A percentile compares a stretch with the other conserved stretches of the same genome.
Evolutionary conservation across 2,329 filamentous ascomycete species (phyloP).

Genomic region (Fusarium protoensiforme): DNA sequence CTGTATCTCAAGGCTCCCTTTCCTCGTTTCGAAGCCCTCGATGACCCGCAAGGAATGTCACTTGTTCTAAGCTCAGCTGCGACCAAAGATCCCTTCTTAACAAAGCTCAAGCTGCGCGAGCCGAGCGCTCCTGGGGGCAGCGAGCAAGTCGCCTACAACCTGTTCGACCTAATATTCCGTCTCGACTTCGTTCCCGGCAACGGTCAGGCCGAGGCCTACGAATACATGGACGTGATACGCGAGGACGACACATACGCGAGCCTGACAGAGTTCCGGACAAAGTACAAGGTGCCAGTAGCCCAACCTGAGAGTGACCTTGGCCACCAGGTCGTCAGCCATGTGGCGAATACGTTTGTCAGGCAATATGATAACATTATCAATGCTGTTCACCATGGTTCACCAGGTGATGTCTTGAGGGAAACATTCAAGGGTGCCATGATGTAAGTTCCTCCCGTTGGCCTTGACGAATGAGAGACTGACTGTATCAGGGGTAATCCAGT

Average conservation of each 20-base stretch:
- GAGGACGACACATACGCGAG: background rate
- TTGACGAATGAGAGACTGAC: background rate
- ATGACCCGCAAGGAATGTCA: background rate
- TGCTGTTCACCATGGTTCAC: background rate
- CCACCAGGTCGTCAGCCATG: background rate
- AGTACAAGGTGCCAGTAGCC: background rate
- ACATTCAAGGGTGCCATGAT: background rate
- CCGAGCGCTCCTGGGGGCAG: background rate
- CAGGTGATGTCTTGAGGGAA: background rate
- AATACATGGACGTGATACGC: background rate
- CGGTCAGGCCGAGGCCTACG: background rate
- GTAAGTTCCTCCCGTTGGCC: background rate
- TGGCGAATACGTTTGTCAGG: background rate
- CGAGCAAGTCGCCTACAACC: background rate
- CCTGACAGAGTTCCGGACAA: background rate
- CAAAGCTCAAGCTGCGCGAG: background rate
- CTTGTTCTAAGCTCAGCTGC: background rate
- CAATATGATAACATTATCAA: background rate
- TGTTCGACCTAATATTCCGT: background rate
- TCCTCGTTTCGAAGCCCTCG: background rate
- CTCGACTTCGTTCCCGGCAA: background rate
- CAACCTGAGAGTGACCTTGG: background rate
- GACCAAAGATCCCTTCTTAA: background rate
- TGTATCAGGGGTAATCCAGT: background rate
- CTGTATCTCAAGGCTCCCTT: background rate